A percentile compares a stretch with the other conserved stretches of the same genome.
phyloP scores from a whole-genome alignment of 495 filamentous ascomycete species.

The Astrothelium subdiscretum region DNA sequence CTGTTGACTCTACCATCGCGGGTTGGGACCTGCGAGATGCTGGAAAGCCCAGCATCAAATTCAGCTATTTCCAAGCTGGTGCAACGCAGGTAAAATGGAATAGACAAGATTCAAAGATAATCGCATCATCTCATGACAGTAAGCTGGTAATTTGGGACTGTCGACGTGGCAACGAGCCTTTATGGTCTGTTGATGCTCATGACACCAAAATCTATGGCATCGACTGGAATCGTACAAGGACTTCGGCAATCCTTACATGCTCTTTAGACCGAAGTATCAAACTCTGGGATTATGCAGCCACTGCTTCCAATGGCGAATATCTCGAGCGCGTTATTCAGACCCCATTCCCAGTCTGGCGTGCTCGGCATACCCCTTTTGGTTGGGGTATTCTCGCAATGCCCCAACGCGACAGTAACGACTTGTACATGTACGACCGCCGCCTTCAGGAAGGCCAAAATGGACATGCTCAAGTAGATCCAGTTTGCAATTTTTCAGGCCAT shows the following conservation, averaged over 20 bases:
- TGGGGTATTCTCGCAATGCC: slow-evolving; percentile 84
- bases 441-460: slow-evolving; percentile 33
- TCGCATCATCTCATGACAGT: slow-evolving; percentile 84
- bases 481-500: slow-evolving; percentile 69
- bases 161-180: slow-evolving; percentile 62
- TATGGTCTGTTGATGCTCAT: slow-evolving; percentile 78
- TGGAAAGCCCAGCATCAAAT: slow-evolving; percentile 56
- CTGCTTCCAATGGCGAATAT: background rate
- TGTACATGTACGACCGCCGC: slow-evolving; percentile 77
- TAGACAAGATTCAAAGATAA: slow-evolving; percentile 67
- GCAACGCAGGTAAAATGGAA: slow-evolving; percentile 97
- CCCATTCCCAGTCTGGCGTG: slow-evolving; percentile 82
- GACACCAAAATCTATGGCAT: slow-evolving; percentile 94
- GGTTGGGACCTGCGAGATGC: slow-evolving; percentile 82
- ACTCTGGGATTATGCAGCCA: slow-evolving; percentile 70
- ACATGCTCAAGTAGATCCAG: slow-evolving; percentile 41
- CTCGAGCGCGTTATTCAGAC: slow-evolving; percentile 68
- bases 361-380: slow-evolving; percentile 88
- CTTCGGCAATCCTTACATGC: slow-evolving; percentile 68
- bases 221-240: slow-evolving; percentile 76
- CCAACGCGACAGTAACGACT: slow-evolving; percentile 68
- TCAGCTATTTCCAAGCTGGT: slow-evolving; percentile 75
- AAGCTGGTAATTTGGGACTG: slow-evolving; percentile 86
- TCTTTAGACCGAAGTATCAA: slow-evolving; percentile 88
- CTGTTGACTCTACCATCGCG: slow-evolving; percentile 86